Evolutionary conservation across 441 rosid species (phyloP).

Genomic region (Bocquillonia castaneifolia): DNA sequence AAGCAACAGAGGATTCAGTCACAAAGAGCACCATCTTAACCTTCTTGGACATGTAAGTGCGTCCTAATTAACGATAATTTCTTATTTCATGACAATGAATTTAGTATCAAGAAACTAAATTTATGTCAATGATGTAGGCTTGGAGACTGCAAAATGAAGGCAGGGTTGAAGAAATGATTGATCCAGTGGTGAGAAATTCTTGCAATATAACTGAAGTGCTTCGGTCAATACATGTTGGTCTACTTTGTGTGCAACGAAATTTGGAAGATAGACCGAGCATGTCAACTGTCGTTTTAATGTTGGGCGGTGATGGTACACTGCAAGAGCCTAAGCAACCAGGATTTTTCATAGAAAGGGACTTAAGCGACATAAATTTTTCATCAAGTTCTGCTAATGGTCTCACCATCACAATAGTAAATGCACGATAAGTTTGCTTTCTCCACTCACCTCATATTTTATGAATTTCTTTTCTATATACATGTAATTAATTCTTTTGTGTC

Average conservation of each 20-base stretch:
- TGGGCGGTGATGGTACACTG: too few species aligned
- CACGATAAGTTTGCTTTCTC: too few species aligned
- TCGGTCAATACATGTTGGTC: neutral
- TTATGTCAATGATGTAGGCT: neutral
- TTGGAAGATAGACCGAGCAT: too few species aligned
- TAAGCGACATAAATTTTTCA: too few species aligned
- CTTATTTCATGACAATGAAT: neutral
- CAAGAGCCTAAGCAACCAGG: too few species aligned
- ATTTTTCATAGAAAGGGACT: too few species aligned
- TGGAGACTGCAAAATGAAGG: neutral
- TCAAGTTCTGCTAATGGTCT: too few species aligned
- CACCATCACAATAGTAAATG: too few species aligned
- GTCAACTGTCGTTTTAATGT: too few species aligned
- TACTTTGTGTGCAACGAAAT: conserved; percentile 1
- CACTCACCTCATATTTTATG: too few species aligned
- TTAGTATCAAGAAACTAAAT: neutral
- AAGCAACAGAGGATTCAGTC: neutral
- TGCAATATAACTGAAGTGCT: conserved; percentile 2
- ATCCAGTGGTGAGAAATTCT: neutral
- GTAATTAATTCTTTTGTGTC: too few species aligned
- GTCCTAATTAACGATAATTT: neutral
- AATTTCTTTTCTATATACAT: too few species aligned
- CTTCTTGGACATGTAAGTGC: neutral
- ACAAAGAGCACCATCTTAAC: neutral
- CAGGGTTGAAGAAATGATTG: neutral